phyloP scores from a whole-genome alignment of 352 stramenopile genomes.

The Globisporangium barbulae region DNA sequence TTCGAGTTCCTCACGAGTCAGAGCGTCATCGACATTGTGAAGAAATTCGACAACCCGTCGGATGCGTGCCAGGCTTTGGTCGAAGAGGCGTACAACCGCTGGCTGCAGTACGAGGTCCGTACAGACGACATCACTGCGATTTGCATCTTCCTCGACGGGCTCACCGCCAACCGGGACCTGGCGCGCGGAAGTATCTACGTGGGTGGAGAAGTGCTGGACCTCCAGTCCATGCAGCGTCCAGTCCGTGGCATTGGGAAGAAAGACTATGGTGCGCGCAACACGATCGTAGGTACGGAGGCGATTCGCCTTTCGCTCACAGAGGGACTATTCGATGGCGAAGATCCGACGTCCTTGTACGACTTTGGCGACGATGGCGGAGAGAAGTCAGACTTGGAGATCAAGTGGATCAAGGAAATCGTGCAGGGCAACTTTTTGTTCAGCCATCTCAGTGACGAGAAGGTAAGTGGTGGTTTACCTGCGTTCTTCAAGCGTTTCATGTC shows the following conservation, averaged over 20 bases:
- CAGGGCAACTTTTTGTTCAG: conserved; percentile 93
- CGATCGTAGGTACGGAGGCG: conserved; percentile 82
- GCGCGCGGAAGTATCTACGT: conserved; percentile 82
- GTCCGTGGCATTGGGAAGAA: conserved; percentile 64
- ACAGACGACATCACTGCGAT: conserved; percentile 95
- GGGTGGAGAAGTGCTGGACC: conserved; percentile 71
- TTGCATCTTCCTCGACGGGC: conserved; percentile 79
- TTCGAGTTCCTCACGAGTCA: conserved; percentile 96
- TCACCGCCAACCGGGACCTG: conserved; percentile 49
- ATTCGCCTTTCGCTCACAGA: conserved; percentile 78
- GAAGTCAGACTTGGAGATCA: conserved; percentile 79
- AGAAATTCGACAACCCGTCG: conserved; percentile 80
- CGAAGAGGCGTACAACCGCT: conserved; percentile 91
- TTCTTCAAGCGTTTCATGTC: no score
- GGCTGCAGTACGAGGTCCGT: conserved; percentile 92
- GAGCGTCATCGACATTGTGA: conserved; percentile 90
- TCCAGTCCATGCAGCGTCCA: conserved; percentile 83
- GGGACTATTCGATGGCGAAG: conserved; percentile 26
- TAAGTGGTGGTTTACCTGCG: conserved; percentile 15
- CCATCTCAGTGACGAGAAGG: conserved; percentile 86
- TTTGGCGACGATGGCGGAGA: conserved; percentile 26
- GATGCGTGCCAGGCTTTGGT: conserved; percentile 89
- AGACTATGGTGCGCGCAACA: conserved; percentile 65
- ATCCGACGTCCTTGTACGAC: conserved; percentile 32
- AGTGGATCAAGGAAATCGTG: conserved; percentile 87